Conservation (phyloP, 108 stramenopile genomes). For the Craspedostauros australis region DNA sequence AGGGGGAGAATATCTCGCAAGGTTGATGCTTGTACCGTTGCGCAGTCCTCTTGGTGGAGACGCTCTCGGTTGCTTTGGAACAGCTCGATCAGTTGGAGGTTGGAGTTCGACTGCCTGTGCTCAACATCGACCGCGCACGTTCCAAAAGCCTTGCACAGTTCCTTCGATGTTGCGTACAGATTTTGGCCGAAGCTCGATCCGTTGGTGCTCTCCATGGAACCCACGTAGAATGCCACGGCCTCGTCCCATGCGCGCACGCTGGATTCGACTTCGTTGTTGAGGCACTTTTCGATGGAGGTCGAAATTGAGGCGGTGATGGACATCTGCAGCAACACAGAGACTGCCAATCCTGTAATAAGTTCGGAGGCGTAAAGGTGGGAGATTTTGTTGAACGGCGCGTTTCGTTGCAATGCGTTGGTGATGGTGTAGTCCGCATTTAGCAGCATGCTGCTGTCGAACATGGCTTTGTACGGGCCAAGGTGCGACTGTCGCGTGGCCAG, state of each 20-base stretch:
- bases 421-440: conserved; percentile 25
- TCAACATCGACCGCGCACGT: conserved; percentile 16
- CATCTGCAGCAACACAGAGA: conserved; percentile 33
- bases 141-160: conserved; percentile 34
- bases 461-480: too few species aligned
- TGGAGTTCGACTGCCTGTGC: too few species aligned
- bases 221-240: conserved; percentile 43
- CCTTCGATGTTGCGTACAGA: conserved; percentile 32
- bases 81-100: too few species aligned
- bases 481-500: too few species aligned
- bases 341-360: conserved; percentile 18
- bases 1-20: too few species aligned
- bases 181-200: conserved; percentile 22
- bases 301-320: conserved; percentile 10
- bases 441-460: too few species aligned
- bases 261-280: background rate
- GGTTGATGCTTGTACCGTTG: too few species aligned
- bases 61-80: too few species aligned
- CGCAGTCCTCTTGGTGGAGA: too few species aligned
- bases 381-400: conserved; percentile 13
- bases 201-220: conserved; percentile 46
- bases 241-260: conserved; percentile 32
- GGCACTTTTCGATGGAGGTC: conserved; percentile 18
- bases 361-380: conserved; percentile 19
- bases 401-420: conserved; percentile 12